Evolutionary conservation across 306 rosid genomes (phyloP).

Genomic region (Delonix regia): DNA sequence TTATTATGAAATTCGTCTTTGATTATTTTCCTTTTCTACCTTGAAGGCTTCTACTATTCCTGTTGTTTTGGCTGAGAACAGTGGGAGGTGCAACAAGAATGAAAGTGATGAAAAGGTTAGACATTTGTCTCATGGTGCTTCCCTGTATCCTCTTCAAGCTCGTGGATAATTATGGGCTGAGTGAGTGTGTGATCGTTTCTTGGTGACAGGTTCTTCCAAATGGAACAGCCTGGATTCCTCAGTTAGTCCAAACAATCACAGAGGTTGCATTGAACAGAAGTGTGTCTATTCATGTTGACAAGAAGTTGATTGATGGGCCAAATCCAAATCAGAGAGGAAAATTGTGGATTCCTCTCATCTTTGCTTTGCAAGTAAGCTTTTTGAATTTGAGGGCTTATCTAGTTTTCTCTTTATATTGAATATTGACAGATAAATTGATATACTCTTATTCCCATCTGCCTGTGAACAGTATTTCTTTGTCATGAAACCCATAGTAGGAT

Average conservation of each 20-base stretch:
- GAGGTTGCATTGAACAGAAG: constrained; percentile 62
- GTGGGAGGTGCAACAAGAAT: constrained; percentile 90
- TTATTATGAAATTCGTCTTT: constrained; percentile 22
- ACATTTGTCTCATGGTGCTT: constrained; percentile 28
- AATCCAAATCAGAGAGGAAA: constrained; percentile 87
- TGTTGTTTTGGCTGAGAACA: constrained; percentile 91
- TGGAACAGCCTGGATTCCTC: constrained; percentile 88
- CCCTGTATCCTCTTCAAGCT: constrained; percentile 8
- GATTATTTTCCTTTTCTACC: neutral
- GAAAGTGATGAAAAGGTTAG: constrained; percentile 86
- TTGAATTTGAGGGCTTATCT: constrained; percentile 8
- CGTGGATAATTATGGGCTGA: constrained; percentile 5
- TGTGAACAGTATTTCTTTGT: constrained; percentile 60
- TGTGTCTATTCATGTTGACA: constrained; percentile 71
- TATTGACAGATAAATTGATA: neutral
- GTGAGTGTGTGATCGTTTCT: constrained; percentile 20
- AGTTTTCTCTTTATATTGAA: constrained; percentile 12
- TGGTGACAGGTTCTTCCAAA: constrained; percentile 84
- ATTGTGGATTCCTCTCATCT: constrained; percentile 73
- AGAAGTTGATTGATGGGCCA: constrained; percentile 88
- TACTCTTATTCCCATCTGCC: neutral
- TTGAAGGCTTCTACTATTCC: constrained; percentile 67
- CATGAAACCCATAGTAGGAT: constrained; percentile 69
- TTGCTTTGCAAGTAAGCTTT: constrained; percentile 66
- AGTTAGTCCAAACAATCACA: constrained; percentile 75